Evolutionary conservation across 768 basidiomycete genomes (phyloP).

Genomic region (Suillus ampliporus): DNA sequence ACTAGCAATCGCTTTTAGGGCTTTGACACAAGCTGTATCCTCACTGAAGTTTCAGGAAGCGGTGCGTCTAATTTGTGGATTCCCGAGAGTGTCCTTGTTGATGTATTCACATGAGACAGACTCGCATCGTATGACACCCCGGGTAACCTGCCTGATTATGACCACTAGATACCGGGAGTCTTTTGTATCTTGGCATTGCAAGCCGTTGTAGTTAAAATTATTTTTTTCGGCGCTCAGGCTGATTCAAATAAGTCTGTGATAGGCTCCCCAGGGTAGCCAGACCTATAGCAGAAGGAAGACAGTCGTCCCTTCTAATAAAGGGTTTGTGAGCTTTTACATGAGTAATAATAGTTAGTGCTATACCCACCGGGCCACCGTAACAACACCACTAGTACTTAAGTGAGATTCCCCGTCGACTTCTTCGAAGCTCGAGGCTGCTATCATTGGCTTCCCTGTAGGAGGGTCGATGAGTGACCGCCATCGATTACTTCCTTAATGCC

Average conservation of each 20-base stretch:
- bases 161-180: no score
- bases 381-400: no score
- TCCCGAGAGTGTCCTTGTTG: not conserved
- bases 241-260: not conserved
- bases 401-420: not conserved
- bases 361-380: no score
- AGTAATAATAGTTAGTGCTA: not conserved
- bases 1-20: not conserved
- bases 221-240: not conserved
- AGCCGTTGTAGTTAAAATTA: not conserved
- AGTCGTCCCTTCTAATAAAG: not conserved
- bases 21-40: not conserved
- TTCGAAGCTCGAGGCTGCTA: not conserved
- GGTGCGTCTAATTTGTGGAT: not conserved
- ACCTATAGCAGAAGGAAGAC: not conserved
- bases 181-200: not conserved
- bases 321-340: not conserved
- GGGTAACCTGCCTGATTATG: no score
- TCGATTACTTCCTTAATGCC: no score
- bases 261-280: not conserved
- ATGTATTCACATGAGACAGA: not conserved
- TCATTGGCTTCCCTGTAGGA: not conserved
- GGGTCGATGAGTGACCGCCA: no score
- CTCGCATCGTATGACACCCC: no score
- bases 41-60: no score